phyloP scores from a whole-genome alignment of 225 moss, liverwort and hornwort species.

The Straminergon stramineum region DNA sequence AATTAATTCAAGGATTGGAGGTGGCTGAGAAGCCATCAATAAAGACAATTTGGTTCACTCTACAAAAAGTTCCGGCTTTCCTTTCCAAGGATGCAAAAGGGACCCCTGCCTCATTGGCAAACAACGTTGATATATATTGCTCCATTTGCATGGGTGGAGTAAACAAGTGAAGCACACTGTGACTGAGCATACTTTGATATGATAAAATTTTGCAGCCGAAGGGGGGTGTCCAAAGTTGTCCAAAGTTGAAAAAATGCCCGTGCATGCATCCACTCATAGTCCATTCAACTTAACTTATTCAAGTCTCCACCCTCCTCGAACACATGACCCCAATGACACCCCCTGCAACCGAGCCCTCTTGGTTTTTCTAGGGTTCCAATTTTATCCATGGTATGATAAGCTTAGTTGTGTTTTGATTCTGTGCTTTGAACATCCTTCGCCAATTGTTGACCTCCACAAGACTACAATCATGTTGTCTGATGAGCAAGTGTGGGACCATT shows the following conservation, averaged over 20 bases:
- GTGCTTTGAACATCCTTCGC: too few relatives aligned
- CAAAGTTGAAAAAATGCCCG: background rate
- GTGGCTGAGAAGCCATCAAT: too few relatives aligned
- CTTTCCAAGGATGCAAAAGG: too few relatives aligned
- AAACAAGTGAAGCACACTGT: background rate
- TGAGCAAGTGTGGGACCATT: background rate
- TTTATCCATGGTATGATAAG: background rate
- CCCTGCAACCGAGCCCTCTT: background rate
- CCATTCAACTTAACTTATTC: background rate
- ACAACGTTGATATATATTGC: background rate
- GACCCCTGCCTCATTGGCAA: too few relatives aligned
- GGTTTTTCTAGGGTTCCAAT: background rate
- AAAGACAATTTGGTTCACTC: too few relatives aligned
- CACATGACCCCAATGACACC: too few relatives aligned
- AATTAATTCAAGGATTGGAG: too few relatives aligned
- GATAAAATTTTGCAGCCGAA: background rate
- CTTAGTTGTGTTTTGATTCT: background rate
- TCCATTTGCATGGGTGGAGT: background rate
- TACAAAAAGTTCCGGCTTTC: too few relatives aligned
- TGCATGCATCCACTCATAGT: background rate
- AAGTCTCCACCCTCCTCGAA: background rate
- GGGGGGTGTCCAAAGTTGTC: too few relatives aligned
- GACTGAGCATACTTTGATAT: background rate
- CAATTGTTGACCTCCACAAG: background rate
- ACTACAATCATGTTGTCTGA: background rate